Evolutionary conservation across 179 eudicot species (phyloP).

Genomic region (Nepenthes alata): DNA sequence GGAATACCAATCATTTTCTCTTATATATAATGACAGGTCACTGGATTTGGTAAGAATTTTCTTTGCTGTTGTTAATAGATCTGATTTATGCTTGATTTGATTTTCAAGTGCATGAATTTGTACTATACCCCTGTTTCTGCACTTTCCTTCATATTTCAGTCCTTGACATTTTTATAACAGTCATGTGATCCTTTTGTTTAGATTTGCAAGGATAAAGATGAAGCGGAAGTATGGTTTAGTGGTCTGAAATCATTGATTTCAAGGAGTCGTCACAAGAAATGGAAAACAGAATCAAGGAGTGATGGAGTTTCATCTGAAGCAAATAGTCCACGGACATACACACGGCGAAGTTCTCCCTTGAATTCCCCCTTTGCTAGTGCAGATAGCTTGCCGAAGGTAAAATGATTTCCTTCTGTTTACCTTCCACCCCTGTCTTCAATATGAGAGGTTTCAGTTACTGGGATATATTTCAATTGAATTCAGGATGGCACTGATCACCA

Average conservation of each 20-base stretch:
- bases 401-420: constrained; percentile 1
- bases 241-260: constrained; percentile 92
- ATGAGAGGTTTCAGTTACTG: constrained; percentile 5
- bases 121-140: not conserved
- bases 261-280: constrained; percentile 74
- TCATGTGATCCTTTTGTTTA: constrained; percentile 17
- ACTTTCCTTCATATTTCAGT: not conserved
- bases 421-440: not conserved
- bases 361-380: constrained; percentile 71
- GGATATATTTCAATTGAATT: constrained; percentile 11
- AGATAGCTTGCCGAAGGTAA: constrained; percentile 72
- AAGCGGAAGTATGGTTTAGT: constrained; percentile 99
- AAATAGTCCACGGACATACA: constrained; percentile 89
- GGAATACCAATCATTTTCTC: constrained; percentile 97
- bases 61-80: not conserved
- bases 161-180: not conserved
- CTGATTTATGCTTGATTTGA: not conserved
- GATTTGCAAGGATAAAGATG: constrained; percentile 99
- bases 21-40: constrained; percentile 82
- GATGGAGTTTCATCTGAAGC: constrained; percentile 94
- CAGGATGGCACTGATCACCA: constrained; percentile 76
- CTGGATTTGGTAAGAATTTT: constrained; percentile 66
- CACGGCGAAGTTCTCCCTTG: constrained; percentile 83
- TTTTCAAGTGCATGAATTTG: not conserved
- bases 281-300: constrained; percentile 96